Evolutionary conservation across 2,329 filamentous ascomycete genomes (phyloP), one percentile per base, ranked within the genome.

Genomic region (Didymella pomorum): DNA sequence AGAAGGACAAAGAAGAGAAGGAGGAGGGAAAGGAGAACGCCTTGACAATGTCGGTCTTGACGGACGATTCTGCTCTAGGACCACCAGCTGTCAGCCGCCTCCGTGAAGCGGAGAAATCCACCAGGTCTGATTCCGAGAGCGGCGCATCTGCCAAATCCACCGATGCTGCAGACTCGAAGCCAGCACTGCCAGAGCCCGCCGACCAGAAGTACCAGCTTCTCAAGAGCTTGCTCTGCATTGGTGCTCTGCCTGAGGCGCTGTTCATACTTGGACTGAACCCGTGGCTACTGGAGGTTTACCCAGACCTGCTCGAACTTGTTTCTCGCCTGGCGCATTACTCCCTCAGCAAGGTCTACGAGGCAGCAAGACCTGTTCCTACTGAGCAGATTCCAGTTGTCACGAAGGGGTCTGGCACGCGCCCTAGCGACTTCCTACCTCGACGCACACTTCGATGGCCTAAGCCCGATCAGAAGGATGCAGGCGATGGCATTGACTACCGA

Each of bases 251-350:
- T 0, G 95, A 99, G 78, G 89, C 95, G 1, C 82, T 99, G 1
- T 98, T 94, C 75, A 91, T 99, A 54, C 85, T 97, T 8, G 94
- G 94, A 31, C 89, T 90, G 52, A 97, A 97, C 69, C 92, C 93
- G 14, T 99, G 95, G 93, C 84, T 99, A 46, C 85, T 92, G 11
- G 93, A 97, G 58, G 86, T 89, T 4, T 94, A 91, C 64, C 88
- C 91, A 1, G 92, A 97, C 44, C 83, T 98, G 11, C 85, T 92
- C 2, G 87, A 91, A 29, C 89, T 88, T 53, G 85, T 98, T 49
- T 91, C 96, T 76, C 92, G 96, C 33, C 90, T 99, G 26, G 81
- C 96, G 2, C 87, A 93, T 66, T 87, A 95, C 64, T 94, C 89
- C 39, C 80, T 99, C 50, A 88, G 88, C 70, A 91, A 93, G 65